phyloP scores from a whole-genome alignment of 1,284 basidiomycete species.

The Ustilago trichophora region DNA sequence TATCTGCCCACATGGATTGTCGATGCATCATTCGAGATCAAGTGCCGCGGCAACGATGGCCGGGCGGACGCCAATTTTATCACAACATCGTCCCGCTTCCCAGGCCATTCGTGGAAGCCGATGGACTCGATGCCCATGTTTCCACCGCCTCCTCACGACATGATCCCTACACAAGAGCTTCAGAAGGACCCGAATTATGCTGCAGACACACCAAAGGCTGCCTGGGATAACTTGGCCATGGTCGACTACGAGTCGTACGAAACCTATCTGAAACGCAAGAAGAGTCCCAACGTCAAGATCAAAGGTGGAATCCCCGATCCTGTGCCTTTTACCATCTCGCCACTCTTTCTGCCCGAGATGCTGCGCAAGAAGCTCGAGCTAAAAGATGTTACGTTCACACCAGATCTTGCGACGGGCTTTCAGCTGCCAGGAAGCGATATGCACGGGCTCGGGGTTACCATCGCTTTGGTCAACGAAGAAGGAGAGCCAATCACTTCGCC shows the following conservation, averaged over 20 bases:
- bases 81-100: conserved; percentile 21
- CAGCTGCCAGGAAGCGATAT: conserved; percentile 19
- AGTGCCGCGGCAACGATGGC: conserved; percentile 43
- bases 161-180: conserved; percentile 4
- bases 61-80: conserved; percentile 36
- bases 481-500: conserved; percentile 24
- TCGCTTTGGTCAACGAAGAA: conserved; percentile 19
- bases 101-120: conserved; percentile 45
- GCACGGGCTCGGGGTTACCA: conserved; percentile 19
- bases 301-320: conserved; percentile 37
- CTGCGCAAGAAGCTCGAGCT: conserved; percentile 24
- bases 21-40: conserved; percentile 41
- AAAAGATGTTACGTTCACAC: conserved; percentile 26
- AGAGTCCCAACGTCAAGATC: conserved; percentile 14
- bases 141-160: conserved; percentile 30
- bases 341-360: conserved; percentile 39
- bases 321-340: conserved; percentile 44
- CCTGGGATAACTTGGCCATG: conserved; percentile 30
- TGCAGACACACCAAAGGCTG: background rate
- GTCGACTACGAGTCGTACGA: conserved; percentile 41
- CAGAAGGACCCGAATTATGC: conserved; percentile 14
- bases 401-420: conserved; percentile 23
- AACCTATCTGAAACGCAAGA: conserved; percentile 12
- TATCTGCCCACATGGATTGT: conserved; percentile 47
- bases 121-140: conserved; percentile 43